Evolutionary conservation across 169 alveolate genomes (phyloP).

Genomic region (Blepharisma undulans): DNA sequence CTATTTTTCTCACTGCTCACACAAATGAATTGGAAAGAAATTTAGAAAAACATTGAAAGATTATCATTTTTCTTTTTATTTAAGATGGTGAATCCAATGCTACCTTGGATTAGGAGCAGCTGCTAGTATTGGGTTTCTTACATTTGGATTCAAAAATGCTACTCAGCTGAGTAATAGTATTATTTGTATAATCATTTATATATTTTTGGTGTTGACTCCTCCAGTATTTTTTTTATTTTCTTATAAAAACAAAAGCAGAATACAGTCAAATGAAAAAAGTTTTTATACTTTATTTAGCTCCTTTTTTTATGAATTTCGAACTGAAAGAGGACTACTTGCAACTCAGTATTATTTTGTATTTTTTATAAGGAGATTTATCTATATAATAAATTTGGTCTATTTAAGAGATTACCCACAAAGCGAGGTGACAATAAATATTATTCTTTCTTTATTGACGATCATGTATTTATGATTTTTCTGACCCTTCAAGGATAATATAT

Average conservation of each 20-base stretch:
- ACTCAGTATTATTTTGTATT: not conserved
- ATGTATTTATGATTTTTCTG: not conserved
- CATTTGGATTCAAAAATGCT: not conserved
- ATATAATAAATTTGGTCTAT: not conserved
- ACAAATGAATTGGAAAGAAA: not conserved
- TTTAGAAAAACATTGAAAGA: not conserved
- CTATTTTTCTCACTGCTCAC: not conserved
- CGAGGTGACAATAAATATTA: not conserved
- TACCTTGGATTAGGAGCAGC: not conserved
- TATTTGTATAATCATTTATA: not conserved
- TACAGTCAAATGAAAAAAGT: not conserved
- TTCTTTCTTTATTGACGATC: not conserved
- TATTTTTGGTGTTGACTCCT: not conserved
- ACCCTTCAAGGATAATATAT: not conserved
- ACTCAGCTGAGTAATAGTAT: not conserved
- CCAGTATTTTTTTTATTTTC: not conserved
- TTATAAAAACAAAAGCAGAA: not conserved
- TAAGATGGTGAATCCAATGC: conserved; percentile 8
- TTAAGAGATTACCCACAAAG: not conserved
- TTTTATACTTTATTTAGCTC: not conserved
- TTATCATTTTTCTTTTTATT: not conserved
- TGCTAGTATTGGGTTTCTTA: not conserved
- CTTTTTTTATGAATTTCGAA: conserved; percentile 21
- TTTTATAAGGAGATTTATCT: conserved; percentile 6
- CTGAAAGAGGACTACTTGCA: not conserved